Evolutionary conservation across 78 protist species (phyloP), one percentile per base, ranked within the genome.

Genomic region (Dictyostelium intermedium): DNA sequence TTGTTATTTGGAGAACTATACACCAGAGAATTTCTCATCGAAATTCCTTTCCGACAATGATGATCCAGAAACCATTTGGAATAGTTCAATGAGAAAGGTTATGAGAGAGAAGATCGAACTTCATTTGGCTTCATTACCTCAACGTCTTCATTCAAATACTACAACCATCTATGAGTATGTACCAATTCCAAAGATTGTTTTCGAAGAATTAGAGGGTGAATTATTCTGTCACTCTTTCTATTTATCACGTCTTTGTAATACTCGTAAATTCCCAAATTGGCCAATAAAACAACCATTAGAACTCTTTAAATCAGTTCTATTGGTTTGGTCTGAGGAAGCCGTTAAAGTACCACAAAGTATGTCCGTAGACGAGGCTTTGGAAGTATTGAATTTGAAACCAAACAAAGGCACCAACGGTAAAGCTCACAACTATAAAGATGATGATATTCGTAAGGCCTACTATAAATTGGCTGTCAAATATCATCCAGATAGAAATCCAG

Each of bases 401-500:
- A 89, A 47, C 56, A 60, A 74, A 39, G 91, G 78, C n/a, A 11
- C 87, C 16, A n/a, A 16, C 23, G 91, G 82, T 16, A 84, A 86
- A 43, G 92, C 92, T 35, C 92, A 86, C 30, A 77, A 27, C 30
- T 66, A 37, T 32, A 37, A 56, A 45, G 95, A 83, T 37, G 85
- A 91, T 37, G 79, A 95, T 20, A 72, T 98, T 45, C 84, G 97
- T 56, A 87, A 89, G 27, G 98, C 98, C 3, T 98, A 97, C 96
- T 85, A 91, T 80, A 85, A 97, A 94, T 47, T 98, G 80, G 99
- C 99, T 14, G 91, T 97, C 37, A 97, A 98, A 96, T 96, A 95
- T 92, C 99, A 99, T 84, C 99, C 99, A 23, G 99, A 99, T 91
- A 95, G 96, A 83, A 98, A 98, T 85, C 98, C 98, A 14, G 98